phyloP scores from a whole-genome alignment of 2,329 filamentous ascomycete genomes.

The Neoascochyta sp. region DNA sequence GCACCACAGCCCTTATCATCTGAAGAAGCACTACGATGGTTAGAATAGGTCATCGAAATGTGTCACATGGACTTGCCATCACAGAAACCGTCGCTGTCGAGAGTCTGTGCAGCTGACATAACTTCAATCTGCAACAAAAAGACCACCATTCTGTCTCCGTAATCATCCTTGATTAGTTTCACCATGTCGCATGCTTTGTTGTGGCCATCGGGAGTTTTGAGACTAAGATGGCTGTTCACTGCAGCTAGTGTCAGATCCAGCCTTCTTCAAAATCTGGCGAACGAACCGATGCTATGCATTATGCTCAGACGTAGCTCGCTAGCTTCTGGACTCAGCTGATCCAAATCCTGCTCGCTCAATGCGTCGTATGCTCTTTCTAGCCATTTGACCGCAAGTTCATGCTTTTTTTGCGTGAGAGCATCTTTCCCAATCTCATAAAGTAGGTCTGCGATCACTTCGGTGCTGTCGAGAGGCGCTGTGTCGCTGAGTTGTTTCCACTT shows the following conservation, averaged over 20 bases:
- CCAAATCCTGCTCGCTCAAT: conserved; percentile 54
- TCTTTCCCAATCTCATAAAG: conserved; percentile 69
- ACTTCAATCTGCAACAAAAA: conserved; percentile 66
- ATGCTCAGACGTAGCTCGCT: conserved; percentile 64
- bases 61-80: conserved; percentile 26
- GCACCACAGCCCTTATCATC: conserved; percentile 58
- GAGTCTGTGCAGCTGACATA: conserved; percentile 45
- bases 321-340: conserved; percentile 56
- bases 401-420: conserved; percentile 52
- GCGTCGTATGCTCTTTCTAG: conserved; percentile 63
- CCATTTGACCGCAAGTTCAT: conserved; percentile 64
- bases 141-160: conserved; percentile 63
- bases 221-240: conserved; percentile 54
- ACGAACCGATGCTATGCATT: conserved; percentile 53
- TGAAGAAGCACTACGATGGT: conserved; percentile 50
- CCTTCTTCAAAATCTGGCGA: too few species aligned
- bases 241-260: conserved; percentile 29
- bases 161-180: conserved; percentile 59
- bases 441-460: conserved; percentile 63
- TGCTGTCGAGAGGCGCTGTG: conserved; percentile 47
- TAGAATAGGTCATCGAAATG: conserved; percentile 6
- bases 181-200: conserved; percentile 57
- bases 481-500: conserved; percentile 49
- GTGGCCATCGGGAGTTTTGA: conserved; percentile 44
- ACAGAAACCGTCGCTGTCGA: conserved; percentile 42